Conservation (phyloP, 805 yeast genomes). For the Millerozyma acaciae region DNA sequence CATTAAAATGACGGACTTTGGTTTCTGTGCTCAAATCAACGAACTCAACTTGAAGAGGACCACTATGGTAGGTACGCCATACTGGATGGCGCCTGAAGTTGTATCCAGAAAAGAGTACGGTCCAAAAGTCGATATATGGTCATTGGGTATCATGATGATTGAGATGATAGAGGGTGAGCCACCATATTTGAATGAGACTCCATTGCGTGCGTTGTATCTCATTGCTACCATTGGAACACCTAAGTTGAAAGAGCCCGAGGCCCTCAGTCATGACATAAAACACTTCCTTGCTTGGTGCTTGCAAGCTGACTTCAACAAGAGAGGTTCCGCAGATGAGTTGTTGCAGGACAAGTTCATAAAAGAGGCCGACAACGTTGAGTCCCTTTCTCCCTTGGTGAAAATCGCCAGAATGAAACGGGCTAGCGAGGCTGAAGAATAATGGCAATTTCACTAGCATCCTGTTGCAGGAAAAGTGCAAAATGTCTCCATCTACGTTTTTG, state of each 20-base stretch:
- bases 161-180: slow-evolving; percentile 99
- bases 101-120: slow-evolving; percentile 94
- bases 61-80: slow-evolving; percentile 99
- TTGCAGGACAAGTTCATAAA: slow-evolving; percentile 61
- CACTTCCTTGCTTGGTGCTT: slow-evolving; percentile 73
- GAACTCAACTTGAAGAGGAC: slow-evolving; percentile 73
- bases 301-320: slow-evolving; percentile 75
- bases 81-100: slow-evolving; percentile 99
- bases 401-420: slow-evolving; percentile 66
- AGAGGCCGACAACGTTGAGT: slow-evolving; percentile 56
- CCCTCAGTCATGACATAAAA: slow-evolving; percentile 61
- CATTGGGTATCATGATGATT: slow-evolving; percentile 94
- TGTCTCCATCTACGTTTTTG: no score
- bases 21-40: slow-evolving; percentile 85
- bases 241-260: slow-evolving; percentile 81
- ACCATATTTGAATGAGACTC: slow-evolving; percentile 94
- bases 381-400: slow-evolving; percentile 71
- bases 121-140: slow-evolving; percentile 97
- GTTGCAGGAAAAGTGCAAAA: no score
- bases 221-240: slow-evolving; percentile 98
- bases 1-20: slow-evolving; percentile 92
- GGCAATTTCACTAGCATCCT: background rate
- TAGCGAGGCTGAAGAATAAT: slow-evolving; percentile 18
- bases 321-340: slow-evolving; percentile 76
- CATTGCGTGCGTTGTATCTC: slow-evolving; percentile 85